Percentiles rank a stretch among this genome's conserved stretches.
Conservation (phyloP, 129 eudicot genomes). For the Lactuca saligna region DNA sequence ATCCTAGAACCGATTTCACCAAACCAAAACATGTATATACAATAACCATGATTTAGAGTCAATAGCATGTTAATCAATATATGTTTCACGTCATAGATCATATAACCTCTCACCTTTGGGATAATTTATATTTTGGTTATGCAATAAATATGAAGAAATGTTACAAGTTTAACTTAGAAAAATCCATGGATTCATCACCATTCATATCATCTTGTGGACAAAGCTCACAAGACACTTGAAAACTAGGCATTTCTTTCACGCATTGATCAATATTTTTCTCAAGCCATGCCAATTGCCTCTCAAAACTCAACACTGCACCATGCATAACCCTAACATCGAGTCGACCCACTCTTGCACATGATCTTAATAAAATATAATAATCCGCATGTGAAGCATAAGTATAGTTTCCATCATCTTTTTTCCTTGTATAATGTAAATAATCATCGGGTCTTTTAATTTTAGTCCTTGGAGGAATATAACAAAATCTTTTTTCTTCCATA, state of each 20-base stretch:
- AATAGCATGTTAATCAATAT: too few species aligned
- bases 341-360: slow-evolving; percentile 74
- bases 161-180: slow-evolving; percentile 32
- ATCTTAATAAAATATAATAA: slow-evolving; percentile 70
- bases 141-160: too few species aligned
- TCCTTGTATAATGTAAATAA: slow-evolving; percentile 56
- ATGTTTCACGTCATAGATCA: too few species aligned
- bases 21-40: too few species aligned
- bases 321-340: slow-evolving; percentile 66
- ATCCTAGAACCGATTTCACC: too few species aligned
- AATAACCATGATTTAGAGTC: too few species aligned
- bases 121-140: too few species aligned
- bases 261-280: slow-evolving; percentile 55
- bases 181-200: slow-evolving; percentile 29
- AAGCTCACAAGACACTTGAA: slow-evolving; percentile 7
- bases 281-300: slow-evolving; percentile 59
- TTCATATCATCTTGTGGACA: slow-evolving; percentile 40
- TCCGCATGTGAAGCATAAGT: slow-evolving; percentile 71
- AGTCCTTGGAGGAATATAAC: slow-evolving; percentile 64
- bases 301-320: slow-evolving; percentile 55
- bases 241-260: slow-evolving; percentile 27
- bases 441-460: slow-evolving; percentile 34
- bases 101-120: too few species aligned
- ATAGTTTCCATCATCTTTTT: slow-evolving; percentile 46
- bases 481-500: slow-evolving; percentile 75